Conservation (phyloP, 106 monocot species). For the Narthecium ossifragum region DNA sequence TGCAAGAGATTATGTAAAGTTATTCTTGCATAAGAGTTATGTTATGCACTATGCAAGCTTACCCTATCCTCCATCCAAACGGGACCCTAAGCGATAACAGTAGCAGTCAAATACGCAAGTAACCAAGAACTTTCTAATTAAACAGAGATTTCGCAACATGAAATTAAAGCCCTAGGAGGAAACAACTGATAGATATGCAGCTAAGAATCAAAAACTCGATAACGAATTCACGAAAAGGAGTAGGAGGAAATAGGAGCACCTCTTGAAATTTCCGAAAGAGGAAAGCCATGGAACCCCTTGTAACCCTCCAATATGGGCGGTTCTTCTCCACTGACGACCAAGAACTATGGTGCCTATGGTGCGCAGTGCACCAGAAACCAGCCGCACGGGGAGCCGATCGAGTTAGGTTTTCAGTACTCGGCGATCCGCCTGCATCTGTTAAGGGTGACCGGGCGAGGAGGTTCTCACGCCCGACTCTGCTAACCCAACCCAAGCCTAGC, state of each 20-base stretch:
- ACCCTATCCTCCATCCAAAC: neutral
- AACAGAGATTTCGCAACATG: neutral
- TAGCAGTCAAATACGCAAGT: neutral
- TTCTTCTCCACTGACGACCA: too few species aligned
- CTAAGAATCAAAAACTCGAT: neutral
- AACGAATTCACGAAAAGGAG: neutral
- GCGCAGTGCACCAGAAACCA: too few species aligned
- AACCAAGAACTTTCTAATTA: neutral
- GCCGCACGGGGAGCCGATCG: too few species aligned
- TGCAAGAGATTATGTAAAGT: too few species aligned
- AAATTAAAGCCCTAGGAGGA: neutral
- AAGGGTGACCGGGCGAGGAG: too few species aligned
- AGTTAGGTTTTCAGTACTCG: too few species aligned
- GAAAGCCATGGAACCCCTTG: slow-evolving; percentile 24
- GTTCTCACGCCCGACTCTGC: too few species aligned
- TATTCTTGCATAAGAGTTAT: too few species aligned
- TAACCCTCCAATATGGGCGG: too few species aligned
- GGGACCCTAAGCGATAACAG: neutral
- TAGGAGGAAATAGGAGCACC: slow-evolving; percentile 7
- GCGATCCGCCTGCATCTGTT: too few species aligned
- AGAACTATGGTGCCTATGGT: too few species aligned
- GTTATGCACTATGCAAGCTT: neutral
- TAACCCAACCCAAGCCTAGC: too few species aligned
- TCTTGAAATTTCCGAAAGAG: slow-evolving; percentile 39
- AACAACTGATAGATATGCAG: neutral